phyloP scores from a whole-genome alignment of 257 asterid species.

The Primulina eburnea region DNA sequence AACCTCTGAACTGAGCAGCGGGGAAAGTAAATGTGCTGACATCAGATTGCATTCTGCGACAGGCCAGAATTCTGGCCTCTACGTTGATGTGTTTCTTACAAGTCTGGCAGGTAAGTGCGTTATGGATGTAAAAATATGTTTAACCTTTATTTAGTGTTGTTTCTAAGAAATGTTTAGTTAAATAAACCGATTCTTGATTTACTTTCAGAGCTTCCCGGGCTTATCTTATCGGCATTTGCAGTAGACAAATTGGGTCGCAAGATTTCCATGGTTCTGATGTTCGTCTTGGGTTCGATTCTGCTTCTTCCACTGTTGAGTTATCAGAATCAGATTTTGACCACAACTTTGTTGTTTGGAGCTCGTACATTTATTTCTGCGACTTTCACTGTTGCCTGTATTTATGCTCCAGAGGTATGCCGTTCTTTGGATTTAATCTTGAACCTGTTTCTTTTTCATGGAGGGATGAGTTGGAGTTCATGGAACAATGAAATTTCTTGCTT shows the following conservation, averaged over 20 bases:
- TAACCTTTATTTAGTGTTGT: neutral
- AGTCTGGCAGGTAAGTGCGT: constrained; percentile 62
- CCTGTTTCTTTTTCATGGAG: neutral
- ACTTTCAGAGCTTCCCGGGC: constrained; percentile 76
- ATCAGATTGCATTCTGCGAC: constrained; percentile 21
- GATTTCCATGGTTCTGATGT: constrained; percentile 57
- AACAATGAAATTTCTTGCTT: neutral
- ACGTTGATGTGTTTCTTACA: constrained; percentile 55
- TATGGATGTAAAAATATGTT: neutral
- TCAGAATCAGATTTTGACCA: constrained; percentile 49
- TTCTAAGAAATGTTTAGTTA: constrained; percentile 10
- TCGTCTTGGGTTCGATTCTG: constrained; percentile 34
- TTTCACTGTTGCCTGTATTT: constrained; percentile 47
- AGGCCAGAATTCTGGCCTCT: constrained; percentile 40
- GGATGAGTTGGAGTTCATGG: neutral
- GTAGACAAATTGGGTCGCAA: constrained; percentile 73
- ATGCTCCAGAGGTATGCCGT: constrained; percentile 62
- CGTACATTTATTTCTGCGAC: constrained; percentile 62
- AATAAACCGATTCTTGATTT: constrained; percentile 8
- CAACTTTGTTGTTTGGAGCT: constrained; percentile 57
- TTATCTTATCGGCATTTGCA: constrained; percentile 50
- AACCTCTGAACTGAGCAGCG: constrained; percentile 71
- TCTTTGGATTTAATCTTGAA: neutral
- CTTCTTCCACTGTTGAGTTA: constrained; percentile 53
- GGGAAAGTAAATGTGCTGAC: constrained; percentile 41